phyloP scores from a whole-genome alignment of 176 grass and related monocot species.

The Ampelocalamus luodianensis region DNA sequence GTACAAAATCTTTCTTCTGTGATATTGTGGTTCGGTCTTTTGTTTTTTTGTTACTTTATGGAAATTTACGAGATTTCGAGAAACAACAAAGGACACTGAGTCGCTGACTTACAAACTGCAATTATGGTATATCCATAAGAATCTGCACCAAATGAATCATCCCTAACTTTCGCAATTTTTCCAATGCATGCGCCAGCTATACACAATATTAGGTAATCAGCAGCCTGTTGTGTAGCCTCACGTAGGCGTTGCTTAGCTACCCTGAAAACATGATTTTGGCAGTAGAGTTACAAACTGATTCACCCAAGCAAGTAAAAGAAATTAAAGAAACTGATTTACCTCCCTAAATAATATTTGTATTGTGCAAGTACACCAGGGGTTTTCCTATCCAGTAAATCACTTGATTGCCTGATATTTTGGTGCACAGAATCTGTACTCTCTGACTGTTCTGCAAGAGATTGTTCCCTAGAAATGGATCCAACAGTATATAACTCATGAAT shows the following conservation, averaged over 20 bases:
- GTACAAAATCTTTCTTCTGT: not conserved
- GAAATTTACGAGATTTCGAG: slow-evolving; percentile 25
- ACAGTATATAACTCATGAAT: slow-evolving; percentile 50
- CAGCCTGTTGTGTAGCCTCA: slow-evolving; percentile 56
- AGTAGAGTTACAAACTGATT: slow-evolving; percentile 38
- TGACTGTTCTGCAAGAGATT: slow-evolving; percentile 46
- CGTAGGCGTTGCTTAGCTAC: slow-evolving; percentile 66
- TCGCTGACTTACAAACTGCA: slow-evolving; percentile 75
- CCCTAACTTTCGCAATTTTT: slow-evolving; percentile 63
- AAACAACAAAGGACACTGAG: slow-evolving; percentile 35
- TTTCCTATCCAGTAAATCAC: slow-evolving; percentile 57
- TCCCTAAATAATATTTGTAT: slow-evolving; percentile 71
- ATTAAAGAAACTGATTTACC: slow-evolving; percentile 52
- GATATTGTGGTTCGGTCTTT: not conserved
- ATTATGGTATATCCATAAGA: slow-evolving; percentile 76
- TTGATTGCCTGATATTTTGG: slow-evolving; percentile 41
- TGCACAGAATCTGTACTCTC: slow-evolving; percentile 37
- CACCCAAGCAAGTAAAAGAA: slow-evolving; percentile 13
- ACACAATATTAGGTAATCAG: slow-evolving; percentile 76
- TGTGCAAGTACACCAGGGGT: slow-evolving; percentile 64
- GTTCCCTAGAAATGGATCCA: slow-evolving; percentile 40
- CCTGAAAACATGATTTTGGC: slow-evolving; percentile 51
- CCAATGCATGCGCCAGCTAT: slow-evolving; percentile 78
- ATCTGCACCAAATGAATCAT: slow-evolving; percentile 63
- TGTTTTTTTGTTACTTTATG: slow-evolving; percentile 21